A percentile compares a stretch with the other conserved stretches of the same genome.
Evolutionary conservation across 1,284 basidiomycete species (phyloP).

Genomic region (Sporisorium iseilematis-ciliati): DNA sequence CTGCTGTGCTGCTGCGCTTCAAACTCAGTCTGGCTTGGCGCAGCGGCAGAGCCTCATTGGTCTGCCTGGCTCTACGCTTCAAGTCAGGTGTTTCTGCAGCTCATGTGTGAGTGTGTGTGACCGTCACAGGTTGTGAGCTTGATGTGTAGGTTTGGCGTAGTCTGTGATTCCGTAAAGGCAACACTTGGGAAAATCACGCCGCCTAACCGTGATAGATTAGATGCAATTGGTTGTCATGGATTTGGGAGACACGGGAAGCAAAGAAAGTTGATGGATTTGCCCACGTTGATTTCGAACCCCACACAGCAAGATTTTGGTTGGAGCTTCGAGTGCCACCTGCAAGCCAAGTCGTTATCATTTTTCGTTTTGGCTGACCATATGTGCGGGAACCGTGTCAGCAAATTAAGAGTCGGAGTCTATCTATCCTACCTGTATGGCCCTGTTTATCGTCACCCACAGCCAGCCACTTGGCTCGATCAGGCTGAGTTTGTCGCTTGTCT

Average conservation of each 20-base stretch:
- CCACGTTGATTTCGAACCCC: background rate
- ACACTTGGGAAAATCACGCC: background rate
- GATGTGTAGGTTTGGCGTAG: background rate
- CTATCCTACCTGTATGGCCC: background rate
- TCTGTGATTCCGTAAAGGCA: background rate
- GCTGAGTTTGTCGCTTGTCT: background rate
- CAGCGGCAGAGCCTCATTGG: too few species aligned
- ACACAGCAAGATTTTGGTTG: background rate
- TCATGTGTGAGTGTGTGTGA: too few species aligned
- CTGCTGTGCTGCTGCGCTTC: too few species aligned
- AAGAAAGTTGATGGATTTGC: background rate
- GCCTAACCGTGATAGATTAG: background rate
- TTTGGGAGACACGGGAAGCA: background rate
- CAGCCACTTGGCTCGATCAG: background rate
- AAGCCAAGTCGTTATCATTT: background rate
- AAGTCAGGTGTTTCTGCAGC: too few species aligned
- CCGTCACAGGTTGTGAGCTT: background rate
- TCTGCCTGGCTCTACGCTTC: too few species aligned
- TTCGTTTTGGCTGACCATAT: background rate
- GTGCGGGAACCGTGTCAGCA: background rate
- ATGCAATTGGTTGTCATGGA: constrained; percentile 5
- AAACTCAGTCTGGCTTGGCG: too few species aligned
- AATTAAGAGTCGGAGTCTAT: constrained; percentile 6
- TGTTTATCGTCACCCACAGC: background rate
- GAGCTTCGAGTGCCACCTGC: too few species aligned